Evolutionary conservation across 768 basidiomycete species (phyloP).

Genomic region (Cyclocybe aegerita): DNA sequence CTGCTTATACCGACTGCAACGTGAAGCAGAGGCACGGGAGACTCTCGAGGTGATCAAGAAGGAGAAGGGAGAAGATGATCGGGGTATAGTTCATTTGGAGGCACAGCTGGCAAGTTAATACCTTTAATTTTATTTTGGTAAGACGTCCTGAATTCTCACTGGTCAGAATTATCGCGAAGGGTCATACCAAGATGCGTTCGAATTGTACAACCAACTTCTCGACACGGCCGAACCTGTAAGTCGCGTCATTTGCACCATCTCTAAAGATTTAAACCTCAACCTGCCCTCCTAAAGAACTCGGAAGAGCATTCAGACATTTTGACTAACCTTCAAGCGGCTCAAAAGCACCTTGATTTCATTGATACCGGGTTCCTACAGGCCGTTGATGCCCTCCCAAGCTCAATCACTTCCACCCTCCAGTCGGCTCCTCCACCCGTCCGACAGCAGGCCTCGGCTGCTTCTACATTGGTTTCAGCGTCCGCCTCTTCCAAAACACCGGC

Average conservation of each 20-base stretch:
- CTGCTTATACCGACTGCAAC: constrained; percentile 80
- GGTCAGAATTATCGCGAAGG: constrained; percentile 76
- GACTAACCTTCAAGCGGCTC: constrained; percentile 81
- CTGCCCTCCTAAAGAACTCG: constrained; percentile 51
- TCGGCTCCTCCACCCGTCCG: constrained; percentile 55
- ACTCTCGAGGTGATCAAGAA: constrained; percentile 51
- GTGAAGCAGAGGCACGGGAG: constrained; percentile 63
- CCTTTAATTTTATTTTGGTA: not conserved
- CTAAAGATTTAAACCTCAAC: not conserved
- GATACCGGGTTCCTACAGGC: constrained; percentile 64
- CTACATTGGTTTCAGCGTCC: constrained; percentile 13
- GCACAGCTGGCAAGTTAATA: constrained; percentile 74
- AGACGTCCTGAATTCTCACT: not conserved
- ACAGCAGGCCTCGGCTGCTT: constrained; percentile 25
- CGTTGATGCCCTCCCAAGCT: constrained; percentile 57
- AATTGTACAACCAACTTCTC: constrained; percentile 79
- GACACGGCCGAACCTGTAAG: constrained; percentile 77
- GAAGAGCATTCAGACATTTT: constrained; percentile 88
- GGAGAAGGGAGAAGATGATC: constrained; percentile 43
- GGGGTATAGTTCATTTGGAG: constrained; percentile 77
- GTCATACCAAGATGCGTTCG: constrained; percentile 68
- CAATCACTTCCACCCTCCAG: constrained; percentile 55
- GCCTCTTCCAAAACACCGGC: constrained; percentile 13
- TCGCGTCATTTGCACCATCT: constrained; percentile 11
- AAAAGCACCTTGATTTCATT: constrained; percentile 84